These are phyloP conservation scores for Chytriomyces confervae DNA, from an alignment of 192 early-diverging fungal species.

Conservation along the genomic window DNA sequence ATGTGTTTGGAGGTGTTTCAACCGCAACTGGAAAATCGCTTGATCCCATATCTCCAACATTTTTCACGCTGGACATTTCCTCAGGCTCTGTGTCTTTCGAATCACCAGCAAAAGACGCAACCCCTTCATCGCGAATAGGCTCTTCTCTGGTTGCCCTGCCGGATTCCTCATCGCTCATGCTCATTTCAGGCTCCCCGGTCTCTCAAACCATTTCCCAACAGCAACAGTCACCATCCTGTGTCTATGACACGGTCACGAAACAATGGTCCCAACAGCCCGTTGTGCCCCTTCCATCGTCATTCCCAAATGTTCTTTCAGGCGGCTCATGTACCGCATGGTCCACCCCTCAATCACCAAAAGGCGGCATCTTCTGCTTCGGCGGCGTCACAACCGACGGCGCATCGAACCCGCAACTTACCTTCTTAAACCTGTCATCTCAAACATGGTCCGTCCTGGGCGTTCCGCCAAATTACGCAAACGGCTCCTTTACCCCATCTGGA, in stretches of 20 bases:
- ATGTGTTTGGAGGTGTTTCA: slow-evolving; percentile 28
- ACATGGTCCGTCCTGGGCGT: slow-evolving; percentile 17
- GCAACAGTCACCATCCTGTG: neutral
- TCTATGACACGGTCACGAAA: neutral
- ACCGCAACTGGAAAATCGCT: neutral
- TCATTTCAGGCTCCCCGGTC: neutral
- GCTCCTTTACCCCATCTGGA: neutral
- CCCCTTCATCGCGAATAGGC: slow-evolving; percentile 9
- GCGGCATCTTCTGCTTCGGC: slow-evolving; percentile 32
- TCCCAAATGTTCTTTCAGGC: slow-evolving; percentile 14
- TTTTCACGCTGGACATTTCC: slow-evolving; percentile 4
- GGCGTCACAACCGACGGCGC: neutral
- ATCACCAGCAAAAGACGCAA: neutral
- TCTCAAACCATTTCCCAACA: neutral
- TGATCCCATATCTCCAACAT: neutral
- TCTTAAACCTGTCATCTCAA: slow-evolving; percentile 1
- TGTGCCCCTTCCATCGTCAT: neutral
- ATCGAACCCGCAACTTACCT: slow-evolving; percentile 29
- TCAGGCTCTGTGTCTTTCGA: neutral
- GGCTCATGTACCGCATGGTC: slow-evolving; percentile 28
- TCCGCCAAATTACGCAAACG: slow-evolving; percentile 1
- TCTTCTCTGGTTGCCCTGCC: slow-evolving; percentile 11
- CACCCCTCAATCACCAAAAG: neutral
- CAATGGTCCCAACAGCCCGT: neutral
- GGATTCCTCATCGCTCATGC: neutral